Percentiles rank a stretch among this genome's conserved stretches.
phyloP scores from a whole-genome alignment of 2,329 filamentous ascomycete species.

The Fusarium domesticum region DNA sequence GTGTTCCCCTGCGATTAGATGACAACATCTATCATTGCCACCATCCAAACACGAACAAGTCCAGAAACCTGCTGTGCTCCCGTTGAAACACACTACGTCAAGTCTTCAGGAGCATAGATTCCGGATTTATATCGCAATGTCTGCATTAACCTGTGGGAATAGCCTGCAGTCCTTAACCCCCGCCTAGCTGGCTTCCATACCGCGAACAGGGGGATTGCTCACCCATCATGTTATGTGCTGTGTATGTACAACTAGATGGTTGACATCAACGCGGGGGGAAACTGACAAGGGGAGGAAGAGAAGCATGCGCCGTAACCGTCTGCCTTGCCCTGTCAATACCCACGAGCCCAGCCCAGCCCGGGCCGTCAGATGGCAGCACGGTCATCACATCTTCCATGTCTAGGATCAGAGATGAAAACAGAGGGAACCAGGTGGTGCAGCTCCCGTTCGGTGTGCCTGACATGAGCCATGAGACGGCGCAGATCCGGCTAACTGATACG shows the following conservation, averaged over 20 bases:
- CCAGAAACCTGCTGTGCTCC: not conserved
- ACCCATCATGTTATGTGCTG: too few relatives aligned
- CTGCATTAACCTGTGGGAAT: too few relatives aligned
- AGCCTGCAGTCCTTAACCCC: too few relatives aligned
- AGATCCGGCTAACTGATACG: slow-evolving; percentile 19
- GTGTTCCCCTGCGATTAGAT: too few relatives aligned
- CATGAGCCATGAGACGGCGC: slow-evolving; percentile 12
- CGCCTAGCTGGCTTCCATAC: not conserved
- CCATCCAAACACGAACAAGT: too few relatives aligned
- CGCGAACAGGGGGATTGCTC: not conserved
- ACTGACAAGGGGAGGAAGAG: not conserved
- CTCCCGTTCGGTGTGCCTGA: slow-evolving; percentile 19
- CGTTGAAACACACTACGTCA: not conserved
- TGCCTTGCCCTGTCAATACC: not conserved
- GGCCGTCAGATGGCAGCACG: not conserved
- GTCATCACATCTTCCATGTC: not conserved
- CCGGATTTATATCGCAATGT: not conserved
- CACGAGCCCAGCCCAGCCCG: not conserved
- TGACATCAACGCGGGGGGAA: not conserved
- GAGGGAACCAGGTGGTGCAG: slow-evolving; percentile 14
- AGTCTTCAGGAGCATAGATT: not conserved
- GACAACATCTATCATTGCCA: too few relatives aligned
- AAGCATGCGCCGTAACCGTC: not conserved
- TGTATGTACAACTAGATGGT: too few relatives aligned
- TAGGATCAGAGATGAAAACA: slow-evolving; percentile 3